Conservation (phyloP, 2,329 filamentous ascomycete species). For the Dactylellina sp. region DNA sequence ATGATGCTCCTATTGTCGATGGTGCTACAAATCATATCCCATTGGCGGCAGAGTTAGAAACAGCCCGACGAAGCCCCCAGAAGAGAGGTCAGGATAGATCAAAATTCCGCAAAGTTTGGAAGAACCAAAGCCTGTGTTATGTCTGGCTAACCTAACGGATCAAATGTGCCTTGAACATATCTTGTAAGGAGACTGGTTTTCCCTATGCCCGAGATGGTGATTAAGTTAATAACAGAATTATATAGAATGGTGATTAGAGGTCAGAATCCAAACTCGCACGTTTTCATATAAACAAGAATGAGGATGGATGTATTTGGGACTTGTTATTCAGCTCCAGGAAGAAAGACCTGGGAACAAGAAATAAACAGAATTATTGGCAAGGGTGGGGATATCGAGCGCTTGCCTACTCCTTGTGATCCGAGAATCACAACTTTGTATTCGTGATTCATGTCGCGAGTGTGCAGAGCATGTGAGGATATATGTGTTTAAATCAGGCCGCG, state of each 20-base stretch:
- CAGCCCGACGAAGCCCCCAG: conserved; percentile 10
- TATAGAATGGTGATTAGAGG: too few species aligned
- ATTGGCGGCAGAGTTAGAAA: conserved; percentile 11
- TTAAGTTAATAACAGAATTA: not conserved
- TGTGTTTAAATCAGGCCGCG: conserved; percentile 7
- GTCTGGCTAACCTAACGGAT: conserved; percentile 57
- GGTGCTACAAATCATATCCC: conserved; percentile 50
- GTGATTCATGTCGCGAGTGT: conserved; percentile 40
- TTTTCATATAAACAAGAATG: too few species aligned
- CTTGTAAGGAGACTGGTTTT: conserved; percentile 57
- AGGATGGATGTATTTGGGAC: too few species aligned
- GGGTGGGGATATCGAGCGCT: conserved; percentile 33
- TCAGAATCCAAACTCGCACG: too few species aligned
- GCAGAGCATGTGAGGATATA: conserved; percentile 24
- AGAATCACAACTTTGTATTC: conserved; percentile 57
- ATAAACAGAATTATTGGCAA: not conserved
- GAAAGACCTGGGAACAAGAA: too few species aligned
- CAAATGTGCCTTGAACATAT: conserved; percentile 61
- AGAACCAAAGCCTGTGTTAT: conserved; percentile 11
- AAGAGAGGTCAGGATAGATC: not conserved
- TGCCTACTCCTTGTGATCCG: conserved; percentile 57
- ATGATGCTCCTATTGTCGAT: conserved; percentile 61
- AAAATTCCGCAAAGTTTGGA: not conserved
- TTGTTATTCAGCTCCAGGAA: too few species aligned
- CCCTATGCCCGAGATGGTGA: conserved; percentile 3